A percentile compares a stretch with the other conserved stretches of the same genome.
phyloP scores from a whole-genome alignment of 495 filamentous ascomycete species.

The Tuber microsphaerosporum region DNA sequence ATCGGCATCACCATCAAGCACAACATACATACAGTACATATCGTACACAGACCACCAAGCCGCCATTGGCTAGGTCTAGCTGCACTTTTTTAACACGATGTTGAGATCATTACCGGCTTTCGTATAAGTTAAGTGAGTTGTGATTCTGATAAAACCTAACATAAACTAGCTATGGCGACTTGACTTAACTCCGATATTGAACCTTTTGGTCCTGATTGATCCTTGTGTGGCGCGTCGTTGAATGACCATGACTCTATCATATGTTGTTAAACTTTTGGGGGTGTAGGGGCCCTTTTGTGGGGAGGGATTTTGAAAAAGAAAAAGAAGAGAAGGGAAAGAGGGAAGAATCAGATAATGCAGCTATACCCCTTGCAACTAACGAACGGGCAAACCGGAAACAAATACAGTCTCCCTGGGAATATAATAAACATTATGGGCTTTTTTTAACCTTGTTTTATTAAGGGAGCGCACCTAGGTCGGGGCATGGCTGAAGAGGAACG shows the following conservation, averaged over 20 bases:
- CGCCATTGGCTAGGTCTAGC: not conserved
- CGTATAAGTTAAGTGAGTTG: not conserved
- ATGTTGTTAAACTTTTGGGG: not conserved
- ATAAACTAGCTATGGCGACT: not conserved
- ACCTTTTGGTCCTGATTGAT: not conserved
- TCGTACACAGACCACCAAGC: not conserved
- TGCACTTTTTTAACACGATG: not conserved
- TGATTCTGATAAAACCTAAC: not conserved
- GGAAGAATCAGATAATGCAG: not conserved
- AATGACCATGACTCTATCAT: not conserved
- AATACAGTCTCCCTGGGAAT: not conserved
- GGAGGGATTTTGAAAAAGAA: not conserved
- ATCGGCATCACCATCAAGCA: not conserved
- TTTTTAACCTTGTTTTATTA: not conserved
- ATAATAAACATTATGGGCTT: not conserved
- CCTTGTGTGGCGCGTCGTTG: not conserved
- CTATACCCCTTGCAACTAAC: not conserved
- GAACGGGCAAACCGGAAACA: not conserved
- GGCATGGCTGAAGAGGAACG: constrained; percentile 89
- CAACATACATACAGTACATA: constrained; percentile 3
- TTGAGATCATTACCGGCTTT: not conserved
- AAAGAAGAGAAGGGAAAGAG: not conserved
- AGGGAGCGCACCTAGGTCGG: constrained; percentile 46
- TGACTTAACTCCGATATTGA: not conserved
- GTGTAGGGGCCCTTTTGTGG: not conserved